Conservation (phyloP, 805 yeast genomes). For the Candida suzukii region DNA sequence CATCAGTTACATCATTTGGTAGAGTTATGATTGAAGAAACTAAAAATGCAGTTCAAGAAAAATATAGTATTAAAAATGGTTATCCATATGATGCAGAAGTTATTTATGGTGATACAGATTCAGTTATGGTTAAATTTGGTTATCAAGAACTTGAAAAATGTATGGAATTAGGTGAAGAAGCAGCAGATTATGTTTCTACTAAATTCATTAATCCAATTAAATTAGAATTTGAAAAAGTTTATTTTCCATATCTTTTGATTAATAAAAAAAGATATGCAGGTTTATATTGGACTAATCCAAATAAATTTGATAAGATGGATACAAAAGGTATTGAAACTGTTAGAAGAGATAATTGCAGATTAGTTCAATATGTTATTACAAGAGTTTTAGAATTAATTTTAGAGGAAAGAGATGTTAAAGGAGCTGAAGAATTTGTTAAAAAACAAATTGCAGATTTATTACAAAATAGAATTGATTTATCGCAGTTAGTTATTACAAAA, state of each 20-base stretch:
- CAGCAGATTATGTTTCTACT: slow-evolving; percentile 81
- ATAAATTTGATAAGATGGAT: slow-evolving; percentile 94
- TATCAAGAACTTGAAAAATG: slow-evolving; percentile 69
- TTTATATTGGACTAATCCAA: slow-evolving; percentile 86
- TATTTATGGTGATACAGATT: slow-evolving; percentile 97
- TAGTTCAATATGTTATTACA: slow-evolving; percentile 92
- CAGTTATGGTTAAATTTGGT: slow-evolving; percentile 98
- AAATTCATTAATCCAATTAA: slow-evolving; percentile 82
- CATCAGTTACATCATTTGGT: slow-evolving; percentile 93
- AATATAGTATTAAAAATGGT: slow-evolving; percentile 77
- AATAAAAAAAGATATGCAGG: slow-evolving; percentile 98
- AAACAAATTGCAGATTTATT: slow-evolving; percentile 82
- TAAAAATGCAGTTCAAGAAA: slow-evolving; percentile 74
- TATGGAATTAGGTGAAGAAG: slow-evolving; percentile 90
- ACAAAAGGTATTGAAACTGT: slow-evolving; percentile 98
- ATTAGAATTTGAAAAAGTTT: slow-evolving; percentile 93
- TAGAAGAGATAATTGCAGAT: slow-evolving; percentile 92
- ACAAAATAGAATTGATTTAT: slow-evolving; percentile 87
- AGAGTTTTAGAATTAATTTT: slow-evolving; percentile 79
- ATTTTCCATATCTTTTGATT: slow-evolving; percentile 87
- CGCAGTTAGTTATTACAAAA: slow-evolving; percentile 89
- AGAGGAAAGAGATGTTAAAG: slow-evolving; percentile 79
- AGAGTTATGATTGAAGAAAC: slow-evolving; percentile 95
- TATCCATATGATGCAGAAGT: slow-evolving; percentile 80
- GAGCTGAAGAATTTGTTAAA: slow-evolving; percentile 81